A percentile compares a stretch with the other conserved stretches of the same genome.
Evolutionary conservation across 169 alveolate genomes (phyloP).

Genomic region (Cryptosporidium xiaoi): DNA sequence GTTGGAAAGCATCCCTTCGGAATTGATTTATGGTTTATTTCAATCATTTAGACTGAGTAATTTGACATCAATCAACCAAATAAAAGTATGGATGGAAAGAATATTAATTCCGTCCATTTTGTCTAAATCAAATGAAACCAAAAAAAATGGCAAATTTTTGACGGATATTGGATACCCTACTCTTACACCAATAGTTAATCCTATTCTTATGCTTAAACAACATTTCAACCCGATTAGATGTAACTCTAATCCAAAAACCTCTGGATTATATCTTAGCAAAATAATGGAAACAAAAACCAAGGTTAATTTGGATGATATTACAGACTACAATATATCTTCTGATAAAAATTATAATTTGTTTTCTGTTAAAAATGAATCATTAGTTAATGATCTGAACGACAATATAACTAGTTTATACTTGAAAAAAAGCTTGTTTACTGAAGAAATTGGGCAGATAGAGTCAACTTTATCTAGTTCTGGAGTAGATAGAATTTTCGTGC

Average conservation of each 20-base stretch:
- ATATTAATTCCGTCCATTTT: conserved; percentile 46
- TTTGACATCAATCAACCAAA: conserved; percentile 48
- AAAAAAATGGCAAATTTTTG: neutral
- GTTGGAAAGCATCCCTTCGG: conserved; percentile 25
- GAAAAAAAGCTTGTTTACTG: neutral
- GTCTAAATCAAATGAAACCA: neutral
- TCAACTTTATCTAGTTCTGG: conserved; percentile 34
- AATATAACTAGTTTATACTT: too few species aligned
- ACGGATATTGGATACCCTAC: conserved; percentile 40
- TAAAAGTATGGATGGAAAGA: conserved; percentile 49
- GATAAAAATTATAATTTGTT: neutral
- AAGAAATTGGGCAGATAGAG: conserved; percentile 4
- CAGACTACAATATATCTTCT: conserved; percentile 29
- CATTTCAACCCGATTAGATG: conserved; percentile 35
- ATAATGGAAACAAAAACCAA: conserved; percentile 18
- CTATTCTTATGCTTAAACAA: conserved; percentile 46
- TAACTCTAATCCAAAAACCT: conserved; percentile 51
- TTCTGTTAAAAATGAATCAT: neutral
- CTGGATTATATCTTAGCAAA: conserved; percentile 18
- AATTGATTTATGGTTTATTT: conserved; percentile 33
- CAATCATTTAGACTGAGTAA: conserved; percentile 47
- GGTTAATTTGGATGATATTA: conserved; percentile 18
- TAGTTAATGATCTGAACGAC: neutral
- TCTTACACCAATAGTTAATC: conserved; percentile 39
- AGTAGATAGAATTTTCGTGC: conserved; percentile 28